Evolutionary conservation across 2,329 filamentous ascomycete genomes (phyloP).

Genomic region (Zasmidium citrigriseum): DNA sequence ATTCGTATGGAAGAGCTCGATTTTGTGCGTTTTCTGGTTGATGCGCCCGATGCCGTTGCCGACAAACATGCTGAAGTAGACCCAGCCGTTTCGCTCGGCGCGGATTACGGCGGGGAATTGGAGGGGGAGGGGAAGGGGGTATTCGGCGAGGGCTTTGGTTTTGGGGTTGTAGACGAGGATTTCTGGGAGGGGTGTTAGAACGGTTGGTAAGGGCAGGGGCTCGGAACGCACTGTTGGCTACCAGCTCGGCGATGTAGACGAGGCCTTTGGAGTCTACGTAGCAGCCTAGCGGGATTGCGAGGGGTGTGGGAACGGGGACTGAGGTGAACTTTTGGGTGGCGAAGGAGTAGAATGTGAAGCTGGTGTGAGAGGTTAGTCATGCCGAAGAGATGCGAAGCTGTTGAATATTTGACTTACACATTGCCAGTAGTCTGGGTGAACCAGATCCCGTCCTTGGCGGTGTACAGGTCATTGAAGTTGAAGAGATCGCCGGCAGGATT

Average conservation of each 20-base stretch:
- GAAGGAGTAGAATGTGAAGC: slow-evolving; percentile 13
- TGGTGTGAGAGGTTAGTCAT: slow-evolving; percentile 10
- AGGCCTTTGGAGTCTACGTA: slow-evolving; percentile 17
- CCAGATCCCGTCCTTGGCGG: slow-evolving; percentile 25
- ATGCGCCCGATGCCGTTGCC: slow-evolving; percentile 26
- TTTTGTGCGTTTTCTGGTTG: slow-evolving; percentile 19
- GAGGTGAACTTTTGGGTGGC: slow-evolving; percentile 12
- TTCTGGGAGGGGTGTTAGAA: slow-evolving; percentile 4
- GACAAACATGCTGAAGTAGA: slow-evolving; percentile 25
- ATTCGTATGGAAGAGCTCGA: slow-evolving; percentile 22
- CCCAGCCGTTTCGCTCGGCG: slow-evolving; percentile 22
- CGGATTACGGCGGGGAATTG: slow-evolving; percentile 25
- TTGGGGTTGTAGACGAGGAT: slow-evolving; percentile 20
- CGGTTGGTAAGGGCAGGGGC: too few relatives aligned
- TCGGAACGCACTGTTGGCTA: too few relatives aligned
- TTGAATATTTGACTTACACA: not conserved
- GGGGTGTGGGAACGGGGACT: slow-evolving; percentile 15
- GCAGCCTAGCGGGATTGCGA: slow-evolving; percentile 19
- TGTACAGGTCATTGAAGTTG: slow-evolving; percentile 27
- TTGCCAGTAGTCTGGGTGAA: slow-evolving; percentile 28
- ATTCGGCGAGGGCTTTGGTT: slow-evolving; percentile 21
- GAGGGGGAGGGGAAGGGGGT: slow-evolving; percentile 15
- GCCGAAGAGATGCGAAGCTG: slow-evolving; percentile 6
- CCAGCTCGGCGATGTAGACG: slow-evolving; percentile 19
- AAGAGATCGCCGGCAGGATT: slow-evolving; percentile 25